phyloP scores from a whole-genome alignment of 352 stramenopile species.

The Phytophthora sansomeana region DNA sequence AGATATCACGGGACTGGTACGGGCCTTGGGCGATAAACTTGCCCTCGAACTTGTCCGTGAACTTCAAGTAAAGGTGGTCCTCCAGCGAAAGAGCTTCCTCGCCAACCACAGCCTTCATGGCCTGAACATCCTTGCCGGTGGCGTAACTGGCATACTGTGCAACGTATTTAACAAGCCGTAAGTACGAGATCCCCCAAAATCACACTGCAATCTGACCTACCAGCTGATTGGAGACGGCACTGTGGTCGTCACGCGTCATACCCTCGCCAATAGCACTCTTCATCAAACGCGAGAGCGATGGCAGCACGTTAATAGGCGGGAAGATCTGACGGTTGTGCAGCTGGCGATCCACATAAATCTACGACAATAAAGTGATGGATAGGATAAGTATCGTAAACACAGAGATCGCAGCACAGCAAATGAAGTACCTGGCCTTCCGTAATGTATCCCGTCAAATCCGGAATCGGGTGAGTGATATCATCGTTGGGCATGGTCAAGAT shows the following conservation, averaged over 20 bases:
- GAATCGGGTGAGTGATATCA: constrained; percentile 99
- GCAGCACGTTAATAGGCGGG: constrained; percentile 99
- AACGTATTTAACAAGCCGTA: background rate
- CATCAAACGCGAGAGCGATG: constrained; percentile 99
- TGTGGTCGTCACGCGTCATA: constrained; percentile 99
- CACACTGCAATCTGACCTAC: constrained; percentile 66
- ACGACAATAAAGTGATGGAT: constrained; percentile 16
- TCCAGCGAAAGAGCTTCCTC: constrained; percentile 99
- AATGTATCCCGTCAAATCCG: constrained; percentile 99
- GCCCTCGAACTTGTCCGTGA: constrained; percentile 99
- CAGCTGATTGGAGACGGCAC: constrained; percentile 98
- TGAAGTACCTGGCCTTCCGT: constrained; percentile 96
- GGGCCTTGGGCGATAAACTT: constrained; percentile 98
- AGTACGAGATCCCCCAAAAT: background rate
- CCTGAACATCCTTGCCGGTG: constrained; percentile 98
- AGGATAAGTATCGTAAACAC: background rate
- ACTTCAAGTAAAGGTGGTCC: constrained; percentile 99
- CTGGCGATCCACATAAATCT: constrained; percentile 98
- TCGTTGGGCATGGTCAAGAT: constrained; percentile 99
- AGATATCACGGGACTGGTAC: constrained; percentile 99
- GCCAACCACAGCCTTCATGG: constrained; percentile 99
- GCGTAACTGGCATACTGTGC: constrained; percentile 86
- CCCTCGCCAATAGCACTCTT: constrained; percentile 99
- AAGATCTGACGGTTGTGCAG: constrained; percentile 99
- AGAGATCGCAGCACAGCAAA: background rate